Base-by-base conservation (phyloP, 371 early-diverging fungal species). In the Globomyces sp. region DNA sequence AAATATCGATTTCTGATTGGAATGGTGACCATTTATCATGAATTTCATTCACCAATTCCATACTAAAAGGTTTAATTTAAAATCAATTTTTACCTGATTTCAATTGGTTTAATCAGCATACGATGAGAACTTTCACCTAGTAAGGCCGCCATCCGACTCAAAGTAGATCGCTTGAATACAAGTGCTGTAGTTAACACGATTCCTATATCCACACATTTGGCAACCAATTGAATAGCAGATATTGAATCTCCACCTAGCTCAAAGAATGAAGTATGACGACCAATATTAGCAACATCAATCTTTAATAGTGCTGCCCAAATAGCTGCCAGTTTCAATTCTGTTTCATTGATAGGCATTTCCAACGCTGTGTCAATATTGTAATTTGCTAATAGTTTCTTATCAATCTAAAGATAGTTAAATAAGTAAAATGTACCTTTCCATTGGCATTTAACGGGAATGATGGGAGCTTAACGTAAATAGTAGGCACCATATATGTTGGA, bases 401-500 rank as follows among this genome's bases (percentile, higher is more conserved):
- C 60, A 45, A 67, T 61, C 59, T 67, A 46, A 5, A n/a, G n/a
- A n/a, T n/a, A n/a, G n/a, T n/a, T n/a, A n/a, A n/a, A 34, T 41
- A 13, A 8, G 9, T 40, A 42, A 9, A 42, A 58, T n/a, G 9
- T 46, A 58, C 65, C 69, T 74, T 74, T 24, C 71, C 71, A 50
- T 68, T 74, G 49, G 3, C 34, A 45, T 58, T 74, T 9, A 66
- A 37, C 3, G 74, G 74, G 24, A 74, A 40, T 42, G 51, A 55
- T 2, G 51, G 49, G n/a, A 70, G 40, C 1, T 42, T 3, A 6
- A 70, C 52, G 34, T 49, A 24, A 3, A 48, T 3, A 4, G 64
- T 42, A 6, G 74, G 74, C 2, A 63, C 50, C 74, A 73, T 73
- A 62, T 65, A 73, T n/a, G 37, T 11, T 10, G 74, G 69, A 3